phyloP scores from a whole-genome alignment of 768 basidiomycete genomes.

The Epithele typhae region DNA sequence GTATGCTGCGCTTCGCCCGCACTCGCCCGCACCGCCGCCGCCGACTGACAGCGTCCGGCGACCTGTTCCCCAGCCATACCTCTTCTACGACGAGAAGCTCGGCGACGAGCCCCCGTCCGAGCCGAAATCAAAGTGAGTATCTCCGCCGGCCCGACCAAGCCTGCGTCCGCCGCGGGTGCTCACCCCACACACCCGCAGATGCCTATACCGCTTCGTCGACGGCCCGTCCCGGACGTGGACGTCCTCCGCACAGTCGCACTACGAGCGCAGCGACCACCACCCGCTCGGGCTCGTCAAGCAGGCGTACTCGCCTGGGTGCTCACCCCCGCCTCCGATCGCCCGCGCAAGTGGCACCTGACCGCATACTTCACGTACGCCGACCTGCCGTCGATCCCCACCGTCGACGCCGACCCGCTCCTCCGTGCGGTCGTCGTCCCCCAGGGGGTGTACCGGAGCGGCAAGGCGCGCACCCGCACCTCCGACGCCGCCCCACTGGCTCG shows the following conservation, averaged over 20 bases:
- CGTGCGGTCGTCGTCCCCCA: constrained; percentile 32
- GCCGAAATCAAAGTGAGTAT: constrained; percentile 36
- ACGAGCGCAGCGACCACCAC: constrained; percentile 48
- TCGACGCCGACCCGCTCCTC: constrained; percentile 33
- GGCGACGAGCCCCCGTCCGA: constrained; percentile 39
- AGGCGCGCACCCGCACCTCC: constrained; percentile 33
- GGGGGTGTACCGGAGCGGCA: constrained; percentile 39
- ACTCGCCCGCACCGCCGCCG: neutral
- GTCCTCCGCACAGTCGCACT: constrained; percentile 52
- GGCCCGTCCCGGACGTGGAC: constrained; percentile 46
- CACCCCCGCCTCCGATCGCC: constrained; percentile 38
- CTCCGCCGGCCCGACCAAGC: constrained; percentile 6
- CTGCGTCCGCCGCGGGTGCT: constrained; percentile 10
- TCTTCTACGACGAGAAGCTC: constrained; percentile 64
- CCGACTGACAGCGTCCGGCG: constrained; percentile 8
- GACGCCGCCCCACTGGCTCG: too few species aligned
- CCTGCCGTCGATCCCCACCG: constrained; percentile 33
- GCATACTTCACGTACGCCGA: constrained; percentile 39
- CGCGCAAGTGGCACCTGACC: constrained; percentile 66
- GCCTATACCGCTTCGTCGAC: constrained; percentile 51
- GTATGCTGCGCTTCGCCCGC: constrained; percentile 21
- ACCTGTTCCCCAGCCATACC: constrained; percentile 61
- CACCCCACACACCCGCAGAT: constrained; percentile 19
- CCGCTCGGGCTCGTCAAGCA: constrained; percentile 62
- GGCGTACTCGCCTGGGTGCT: constrained; percentile 64